Evolutionary conservation across 169 alveolate species (phyloP).

Genomic region (Plasmodium coatneyi): DNA sequence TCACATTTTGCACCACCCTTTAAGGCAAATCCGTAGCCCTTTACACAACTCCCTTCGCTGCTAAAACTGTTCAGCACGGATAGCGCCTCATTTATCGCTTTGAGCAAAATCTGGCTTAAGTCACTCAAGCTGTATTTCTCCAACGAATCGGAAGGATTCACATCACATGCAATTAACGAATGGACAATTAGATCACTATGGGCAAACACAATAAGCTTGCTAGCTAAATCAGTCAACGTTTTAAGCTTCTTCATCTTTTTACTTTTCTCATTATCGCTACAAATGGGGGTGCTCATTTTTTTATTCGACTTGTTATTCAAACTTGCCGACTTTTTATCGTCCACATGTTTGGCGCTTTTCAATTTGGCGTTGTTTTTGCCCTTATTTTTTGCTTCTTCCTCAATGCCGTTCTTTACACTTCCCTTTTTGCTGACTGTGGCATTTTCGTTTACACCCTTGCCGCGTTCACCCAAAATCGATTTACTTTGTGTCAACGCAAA

Average conservation of each 20-base stretch:
- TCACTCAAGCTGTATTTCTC: constrained; percentile 4
- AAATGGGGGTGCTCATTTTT: neutral
- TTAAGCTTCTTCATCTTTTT: constrained; percentile 38
- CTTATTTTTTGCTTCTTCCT: neutral
- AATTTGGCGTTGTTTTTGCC: neutral
- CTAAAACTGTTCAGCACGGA: constrained; percentile 23
- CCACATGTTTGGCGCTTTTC: neutral
- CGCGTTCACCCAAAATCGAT: neutral
- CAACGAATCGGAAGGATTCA: constrained; percentile 26
- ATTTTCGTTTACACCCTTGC: neutral
- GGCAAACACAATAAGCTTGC: constrained; percentile 50
- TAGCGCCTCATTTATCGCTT: constrained; percentile 42
- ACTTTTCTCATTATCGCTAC: constrained; percentile 42
- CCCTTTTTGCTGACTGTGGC: neutral
- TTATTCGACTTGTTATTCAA: neutral
- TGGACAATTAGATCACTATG: constrained; percentile 54
- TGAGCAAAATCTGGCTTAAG: constrained; percentile 5
- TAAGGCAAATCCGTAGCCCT: constrained; percentile 51
- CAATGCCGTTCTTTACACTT: neutral
- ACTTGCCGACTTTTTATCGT: neutral
- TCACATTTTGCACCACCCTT: constrained; percentile 4
- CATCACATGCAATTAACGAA: constrained; percentile 29
- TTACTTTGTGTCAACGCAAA: neutral
- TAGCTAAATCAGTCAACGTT: constrained; percentile 35
- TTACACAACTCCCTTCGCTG: constrained; percentile 7